Evolutionary conservation across 345 rosid species (phyloP), one percentile per base, ranked within the genome.

Genomic region (Angophora floribunda): DNA sequence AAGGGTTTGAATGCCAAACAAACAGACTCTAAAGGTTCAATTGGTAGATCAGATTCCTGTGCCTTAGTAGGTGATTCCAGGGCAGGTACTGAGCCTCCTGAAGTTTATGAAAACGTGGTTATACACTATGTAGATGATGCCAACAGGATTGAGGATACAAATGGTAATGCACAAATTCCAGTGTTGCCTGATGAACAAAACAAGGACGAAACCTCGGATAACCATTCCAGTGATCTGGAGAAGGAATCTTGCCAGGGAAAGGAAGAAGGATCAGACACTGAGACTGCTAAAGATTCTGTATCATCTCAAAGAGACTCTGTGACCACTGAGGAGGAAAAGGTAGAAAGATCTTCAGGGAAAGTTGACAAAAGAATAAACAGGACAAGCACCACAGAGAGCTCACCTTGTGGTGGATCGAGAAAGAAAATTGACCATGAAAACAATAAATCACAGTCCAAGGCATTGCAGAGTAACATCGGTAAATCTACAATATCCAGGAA

Each of bases 91-190:
- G 97, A 93, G 94, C 88, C 91, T 85, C 84, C 95, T 79, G 95
- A 93, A 92, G 92, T 91, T 93, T 92, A 91, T 88, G 95, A 94
- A 87, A 92, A 91, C 4, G 61, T 94, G 91, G 95, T 92, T 91
- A 90, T 94, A 91, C 94, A 94, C 90, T 94, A 94, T 92, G 91
- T 94, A 91, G 96, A 95, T 91, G 94, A 95, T 89, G 92, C 87
- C 75, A 92, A 93, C 94, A 93, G 89, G 92, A 89, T 63, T 88
- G 93, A 90, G 47, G 91, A 52, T 87, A 88, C 87, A 53, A 91
- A 91, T 91, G 89, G 78, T 87, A 90, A 87, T 89, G 75, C 90
- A 45, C 91, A 91, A 88, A 86, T 89, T 45, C 47, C 88, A 67
- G 59, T 86, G 79, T 85, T 59, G 87, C 57, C 78, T 49, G 90